A percentile compares a stretch with the other conserved stretches of the same genome.
Evolutionary conservation across 495 filamentous ascomycete species (phyloP).

Genomic region (Aspergillus homomorphus): DNA sequence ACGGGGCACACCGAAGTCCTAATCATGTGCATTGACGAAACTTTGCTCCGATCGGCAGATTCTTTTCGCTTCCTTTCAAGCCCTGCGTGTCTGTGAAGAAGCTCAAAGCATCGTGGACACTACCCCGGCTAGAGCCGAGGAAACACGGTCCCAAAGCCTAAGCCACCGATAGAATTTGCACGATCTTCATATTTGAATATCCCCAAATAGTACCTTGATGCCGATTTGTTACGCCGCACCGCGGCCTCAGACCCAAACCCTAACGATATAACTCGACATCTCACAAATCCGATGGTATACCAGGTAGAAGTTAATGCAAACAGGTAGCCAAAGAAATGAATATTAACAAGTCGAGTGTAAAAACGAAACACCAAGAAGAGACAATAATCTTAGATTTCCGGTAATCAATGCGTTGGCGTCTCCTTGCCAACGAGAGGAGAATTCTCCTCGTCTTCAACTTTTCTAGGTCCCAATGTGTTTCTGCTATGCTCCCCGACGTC

Average conservation of each 20-base stretch:
- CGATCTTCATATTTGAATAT: no score
- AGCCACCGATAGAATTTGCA: no score
- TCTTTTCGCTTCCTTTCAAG: no score
- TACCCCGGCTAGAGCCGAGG: no score
- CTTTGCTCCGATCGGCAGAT: no score
- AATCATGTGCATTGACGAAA: not conserved
- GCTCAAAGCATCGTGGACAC: no score
- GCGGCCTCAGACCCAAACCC: not conserved
- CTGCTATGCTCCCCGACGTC: slow-evolving; percentile 28
- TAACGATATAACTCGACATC: not conserved
- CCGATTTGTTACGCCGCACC: not conserved
- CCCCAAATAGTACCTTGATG: not conserved
- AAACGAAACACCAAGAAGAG: not conserved
- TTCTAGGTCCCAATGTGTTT: slow-evolving; percentile 27
- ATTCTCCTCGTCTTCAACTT: slow-evolving; percentile 37
- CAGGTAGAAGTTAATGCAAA: not conserved
- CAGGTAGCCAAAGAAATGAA: not conserved
- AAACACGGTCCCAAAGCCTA: no score
- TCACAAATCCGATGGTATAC: no score
- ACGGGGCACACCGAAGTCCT: not conserved
- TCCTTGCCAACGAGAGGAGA: slow-evolving; percentile 30
- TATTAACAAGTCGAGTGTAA: not conserved
- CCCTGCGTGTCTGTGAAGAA: not conserved
- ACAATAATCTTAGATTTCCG: slow-evolving; percentile 1
- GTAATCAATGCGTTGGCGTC: slow-evolving; percentile 5